Conservation (phyloP, 2,329 filamentous ascomycete genomes). For the Chrysoporthe austroafricana region DNA sequence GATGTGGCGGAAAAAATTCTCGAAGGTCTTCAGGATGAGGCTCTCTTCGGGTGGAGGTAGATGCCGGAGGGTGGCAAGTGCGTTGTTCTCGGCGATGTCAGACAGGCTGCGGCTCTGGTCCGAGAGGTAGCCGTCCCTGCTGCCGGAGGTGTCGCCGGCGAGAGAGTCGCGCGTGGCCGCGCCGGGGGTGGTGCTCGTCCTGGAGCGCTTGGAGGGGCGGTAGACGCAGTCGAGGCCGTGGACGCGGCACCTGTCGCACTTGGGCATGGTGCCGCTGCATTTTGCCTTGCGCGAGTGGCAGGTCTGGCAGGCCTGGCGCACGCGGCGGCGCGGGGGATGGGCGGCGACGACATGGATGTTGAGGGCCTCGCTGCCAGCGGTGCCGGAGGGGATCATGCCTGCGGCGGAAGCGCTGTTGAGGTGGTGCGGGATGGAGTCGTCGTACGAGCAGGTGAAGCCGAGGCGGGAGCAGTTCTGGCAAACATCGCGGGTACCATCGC, state of each 20-base stretch:
- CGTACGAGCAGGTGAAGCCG: constrained; percentile 61
- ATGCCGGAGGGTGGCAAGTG: constrained; percentile 29
- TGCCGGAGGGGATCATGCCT: constrained; percentile 24
- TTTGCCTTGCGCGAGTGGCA: constrained; percentile 63
- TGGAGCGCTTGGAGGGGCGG: constrained; percentile 49
- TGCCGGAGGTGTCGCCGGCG: constrained; percentile 35
- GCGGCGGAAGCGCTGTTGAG: constrained; percentile 26
- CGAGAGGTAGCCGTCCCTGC: constrained; percentile 38
- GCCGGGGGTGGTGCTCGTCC: constrained; percentile 30
- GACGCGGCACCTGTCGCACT: constrained; percentile 55
- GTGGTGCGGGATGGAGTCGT: constrained; percentile 43
- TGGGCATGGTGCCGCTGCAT: constrained; percentile 60
- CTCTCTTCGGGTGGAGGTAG: constrained; percentile 46
- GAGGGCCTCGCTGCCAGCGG: constrained; percentile 36
- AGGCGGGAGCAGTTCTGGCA: constrained; percentile 64
- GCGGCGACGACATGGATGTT: constrained; percentile 46
- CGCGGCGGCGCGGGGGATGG: constrained; percentile 55
- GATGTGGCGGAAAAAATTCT: constrained; percentile 61
- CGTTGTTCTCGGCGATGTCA: constrained; percentile 33
- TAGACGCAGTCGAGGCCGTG: constrained; percentile 62
- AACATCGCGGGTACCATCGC: constrained; percentile 56
- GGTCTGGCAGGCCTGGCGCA: constrained; percentile 60
- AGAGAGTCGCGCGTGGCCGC: constrained; percentile 34
- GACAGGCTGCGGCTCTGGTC: constrained; percentile 38
- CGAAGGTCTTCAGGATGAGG: constrained; percentile 56